These are phyloP conservation scores for Cetradonia linearis DNA, from an alignment of 495 filamentous ascomycete genomes.

Conservation along the genomic window DNA sequence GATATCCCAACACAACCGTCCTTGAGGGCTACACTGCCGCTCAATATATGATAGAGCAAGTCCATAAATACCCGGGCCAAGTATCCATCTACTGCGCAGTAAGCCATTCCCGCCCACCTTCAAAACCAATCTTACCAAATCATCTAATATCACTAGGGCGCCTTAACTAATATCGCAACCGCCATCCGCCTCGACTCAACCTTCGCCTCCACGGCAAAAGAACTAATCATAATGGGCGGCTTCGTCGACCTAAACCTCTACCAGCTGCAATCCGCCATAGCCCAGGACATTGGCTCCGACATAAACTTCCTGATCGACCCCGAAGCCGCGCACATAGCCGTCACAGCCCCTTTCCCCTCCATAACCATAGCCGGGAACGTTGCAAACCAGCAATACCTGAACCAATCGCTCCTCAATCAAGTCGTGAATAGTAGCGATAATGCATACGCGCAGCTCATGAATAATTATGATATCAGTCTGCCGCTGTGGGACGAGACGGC, in stretches of 20 bases:
- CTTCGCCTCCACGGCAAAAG: constrained; percentile 34
- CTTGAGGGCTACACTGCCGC: constrained; percentile 21
- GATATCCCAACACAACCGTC: constrained; percentile 30
- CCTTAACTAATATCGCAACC: constrained; percentile 36
- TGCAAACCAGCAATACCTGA: constrained; percentile 32
- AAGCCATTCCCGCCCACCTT: background rate
- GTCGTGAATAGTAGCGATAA: constrained; percentile 24
- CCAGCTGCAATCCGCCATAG: constrained; percentile 24
- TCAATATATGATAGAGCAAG: constrained; percentile 35
- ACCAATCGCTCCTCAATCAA: constrained; percentile 26
- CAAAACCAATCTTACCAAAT: background rate
- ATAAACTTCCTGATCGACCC: constrained; percentile 38
- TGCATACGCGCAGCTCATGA: constrained; percentile 30
- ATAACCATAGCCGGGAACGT: constrained; percentile 35
- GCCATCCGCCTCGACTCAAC: constrained; percentile 30
- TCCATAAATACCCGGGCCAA: constrained; percentile 32
- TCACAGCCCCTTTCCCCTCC: constrained; percentile 35
- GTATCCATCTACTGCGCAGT: constrained; percentile 22
- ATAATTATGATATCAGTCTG: constrained; percentile 30
- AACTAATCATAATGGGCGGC: constrained; percentile 35
- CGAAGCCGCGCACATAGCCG: constrained; percentile 34
- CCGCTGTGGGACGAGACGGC: constrained; percentile 38
- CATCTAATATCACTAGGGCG: constrained; percentile 20
- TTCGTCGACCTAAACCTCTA: constrained; percentile 36
- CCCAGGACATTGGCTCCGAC: constrained; percentile 30